Conservation (phyloP, 192 early-diverging fungal species). For the Backusella mclennaniae region DNA sequence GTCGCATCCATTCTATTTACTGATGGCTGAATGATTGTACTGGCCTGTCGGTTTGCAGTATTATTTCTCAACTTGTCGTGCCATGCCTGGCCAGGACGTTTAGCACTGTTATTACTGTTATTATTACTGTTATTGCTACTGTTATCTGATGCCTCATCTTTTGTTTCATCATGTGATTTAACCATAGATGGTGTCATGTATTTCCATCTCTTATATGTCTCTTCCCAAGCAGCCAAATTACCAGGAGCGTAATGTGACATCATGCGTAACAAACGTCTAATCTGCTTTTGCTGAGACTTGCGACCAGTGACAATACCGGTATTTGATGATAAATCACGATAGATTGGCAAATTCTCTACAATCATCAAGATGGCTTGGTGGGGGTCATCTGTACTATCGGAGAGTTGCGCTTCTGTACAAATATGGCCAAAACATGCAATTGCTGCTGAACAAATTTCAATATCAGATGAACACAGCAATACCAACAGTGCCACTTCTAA, state of each 20-base stretch:
- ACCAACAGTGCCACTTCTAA: slow-evolving; percentile 77
- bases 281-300: slow-evolving; percentile 74
- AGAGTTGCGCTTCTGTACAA: slow-evolving; percentile 69
- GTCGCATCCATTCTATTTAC: not conserved
- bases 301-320: slow-evolving; percentile 56
- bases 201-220: slow-evolving; percentile 76
- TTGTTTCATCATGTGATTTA: slow-evolving; percentile 32
- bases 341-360: slow-evolving; percentile 68
- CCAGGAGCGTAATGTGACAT: slow-evolving; percentile 67
- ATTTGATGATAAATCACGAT: slow-evolving; percentile 60
- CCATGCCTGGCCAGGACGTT: slow-evolving; percentile 34
- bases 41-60: slow-evolving; percentile 23
- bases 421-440: slow-evolving; percentile 67
- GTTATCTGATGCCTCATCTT: slow-evolving; percentile 19
- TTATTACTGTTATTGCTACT: slow-evolving; percentile 17
- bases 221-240: slow-evolving; percentile 81
- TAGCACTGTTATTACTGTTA: not conserved
- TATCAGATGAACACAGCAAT: slow-evolving; percentile 71
- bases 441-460: slow-evolving; percentile 59
- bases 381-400: slow-evolving; percentile 54
- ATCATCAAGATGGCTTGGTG: slow-evolving; percentile 51
- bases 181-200: slow-evolving; percentile 46
- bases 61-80: slow-evolving; percentile 32
- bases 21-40: not conserved
- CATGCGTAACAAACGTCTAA: slow-evolving; percentile 66